Conservation (phyloP, 140 eudicot species). For the Stevia rebaudiana region DNA sequence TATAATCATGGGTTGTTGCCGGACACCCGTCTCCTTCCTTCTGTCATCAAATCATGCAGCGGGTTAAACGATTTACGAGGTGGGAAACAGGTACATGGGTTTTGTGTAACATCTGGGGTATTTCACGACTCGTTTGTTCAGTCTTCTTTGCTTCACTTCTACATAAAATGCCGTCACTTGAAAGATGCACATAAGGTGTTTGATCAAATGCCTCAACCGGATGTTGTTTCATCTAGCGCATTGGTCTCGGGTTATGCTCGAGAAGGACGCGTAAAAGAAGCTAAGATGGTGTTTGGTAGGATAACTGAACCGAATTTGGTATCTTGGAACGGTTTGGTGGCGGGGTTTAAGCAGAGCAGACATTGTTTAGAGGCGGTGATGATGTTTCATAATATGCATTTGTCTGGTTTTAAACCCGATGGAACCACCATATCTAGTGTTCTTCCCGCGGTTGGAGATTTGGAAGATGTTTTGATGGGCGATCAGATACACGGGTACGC, state of each 20-base stretch:
- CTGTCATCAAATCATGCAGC: slow-evolving; percentile 52
- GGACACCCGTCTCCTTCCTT: slow-evolving; percentile 57
- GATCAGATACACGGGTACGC: slow-evolving; percentile 56
- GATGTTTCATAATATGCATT: slow-evolving; percentile 53
- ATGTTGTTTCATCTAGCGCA: slow-evolving; percentile 67
- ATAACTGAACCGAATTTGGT: slow-evolving; percentile 62
- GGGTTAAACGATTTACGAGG: slow-evolving; percentile 23
- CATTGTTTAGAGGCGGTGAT: slow-evolving; percentile 48
- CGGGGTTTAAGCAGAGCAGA: slow-evolving; percentile 85
- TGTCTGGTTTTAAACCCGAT: slow-evolving; percentile 44
- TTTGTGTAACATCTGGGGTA: slow-evolving; percentile 41
- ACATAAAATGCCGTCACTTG: slow-evolving; percentile 41
- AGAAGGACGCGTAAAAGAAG: slow-evolving; percentile 42
- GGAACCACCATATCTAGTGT: slow-evolving; percentile 69
- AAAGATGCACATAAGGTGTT: slow-evolving; percentile 50
- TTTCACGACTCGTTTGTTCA: slow-evolving; percentile 50
- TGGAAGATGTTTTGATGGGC: slow-evolving; percentile 39
- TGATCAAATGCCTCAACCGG: slow-evolving; percentile 53
- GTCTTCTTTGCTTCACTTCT: slow-evolving; percentile 64
- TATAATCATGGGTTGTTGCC: slow-evolving; percentile 28
- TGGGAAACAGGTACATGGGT: slow-evolving; percentile 72
- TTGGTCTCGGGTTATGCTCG: slow-evolving; percentile 78
- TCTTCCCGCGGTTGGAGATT: slow-evolving; percentile 67
- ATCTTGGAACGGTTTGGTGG: slow-evolving; percentile 82
- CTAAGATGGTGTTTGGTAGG: slow-evolving; percentile 38